Evolutionary conservation across 257 asterid species (phyloP).

Genomic region (Nicotiana sylvestris): DNA sequence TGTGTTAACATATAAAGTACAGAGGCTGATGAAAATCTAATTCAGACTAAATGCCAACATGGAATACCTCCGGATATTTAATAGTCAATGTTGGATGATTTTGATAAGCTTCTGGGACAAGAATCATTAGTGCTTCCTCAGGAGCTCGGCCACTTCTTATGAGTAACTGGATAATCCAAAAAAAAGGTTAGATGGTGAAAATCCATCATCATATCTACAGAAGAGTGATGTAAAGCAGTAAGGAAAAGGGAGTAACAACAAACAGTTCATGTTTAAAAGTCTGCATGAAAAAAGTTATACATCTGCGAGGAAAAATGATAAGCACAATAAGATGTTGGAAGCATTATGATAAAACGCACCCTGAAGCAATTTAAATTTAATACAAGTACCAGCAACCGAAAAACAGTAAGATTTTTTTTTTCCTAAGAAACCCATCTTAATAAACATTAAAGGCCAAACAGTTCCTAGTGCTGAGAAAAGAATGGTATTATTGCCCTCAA

Average conservation of each 20-base stretch:
- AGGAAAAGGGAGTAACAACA: neutral
- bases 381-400: neutral
- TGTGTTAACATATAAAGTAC: neutral
- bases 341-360: neutral
- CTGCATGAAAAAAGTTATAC: neutral
- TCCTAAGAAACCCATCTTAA: neutral
- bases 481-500: neutral
- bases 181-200: conserved; percentile 8
- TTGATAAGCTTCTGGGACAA: conserved; percentile 98
- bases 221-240: neutral
- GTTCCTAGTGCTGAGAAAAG: neutral
- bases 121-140: conserved; percentile 96
- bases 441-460: neutral
- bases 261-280: neutral
- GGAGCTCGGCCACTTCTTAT: conserved; percentile 96
- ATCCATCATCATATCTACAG: neutral
- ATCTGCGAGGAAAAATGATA: neutral
- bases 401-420: neutral
- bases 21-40: conserved; percentile 10
- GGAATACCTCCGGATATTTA: conserved; percentile 92
- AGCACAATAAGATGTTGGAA: neutral
- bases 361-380: neutral
- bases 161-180: conserved; percentile 50
- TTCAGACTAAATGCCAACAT: conserved; percentile 10
- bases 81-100: conserved; percentile 83